phyloP scores from a whole-genome alignment of 768 basidiomycete genomes.

The Tricholoma furcatifolium region DNA sequence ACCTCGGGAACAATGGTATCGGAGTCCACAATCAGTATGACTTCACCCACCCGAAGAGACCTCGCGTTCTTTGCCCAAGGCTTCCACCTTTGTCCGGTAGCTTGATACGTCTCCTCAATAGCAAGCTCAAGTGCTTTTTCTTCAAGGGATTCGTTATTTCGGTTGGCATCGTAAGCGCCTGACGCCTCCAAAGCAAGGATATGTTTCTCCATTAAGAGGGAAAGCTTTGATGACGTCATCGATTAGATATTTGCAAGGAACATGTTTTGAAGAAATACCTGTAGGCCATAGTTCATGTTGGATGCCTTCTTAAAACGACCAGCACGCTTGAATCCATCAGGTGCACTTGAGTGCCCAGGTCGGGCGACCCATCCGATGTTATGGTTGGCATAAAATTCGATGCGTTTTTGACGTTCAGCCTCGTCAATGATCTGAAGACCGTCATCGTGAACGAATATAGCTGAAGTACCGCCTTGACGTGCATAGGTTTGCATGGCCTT shows the following conservation, averaged over 20 bases:
- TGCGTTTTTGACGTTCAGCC: slow-evolving; percentile 63
- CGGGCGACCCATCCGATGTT: slow-evolving; percentile 85
- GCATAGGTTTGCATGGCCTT: slow-evolving; percentile 92
- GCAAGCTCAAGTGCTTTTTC: slow-evolving; percentile 73
- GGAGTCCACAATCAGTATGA: slow-evolving; percentile 82
- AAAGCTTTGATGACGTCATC: slow-evolving; percentile 40
- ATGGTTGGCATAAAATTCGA: slow-evolving; percentile 72
- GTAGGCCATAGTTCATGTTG: slow-evolving; percentile 82
- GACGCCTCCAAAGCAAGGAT: slow-evolving; percentile 44
- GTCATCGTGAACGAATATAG: slow-evolving; percentile 83
- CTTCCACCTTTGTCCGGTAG: slow-evolving; percentile 55
- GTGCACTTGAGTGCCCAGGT: slow-evolving; percentile 59
- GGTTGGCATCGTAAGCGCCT: slow-evolving; percentile 31
- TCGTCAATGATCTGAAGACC: slow-evolving; percentile 68
- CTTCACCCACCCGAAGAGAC: slow-evolving; percentile 71
- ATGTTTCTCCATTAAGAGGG: slow-evolving; percentile 60
- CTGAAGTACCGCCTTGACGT: slow-evolving; percentile 80
- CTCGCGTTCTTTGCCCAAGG: slow-evolving; percentile 80
- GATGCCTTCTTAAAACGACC: slow-evolving; percentile 91
- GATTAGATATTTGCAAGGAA: background rate
- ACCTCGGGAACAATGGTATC: slow-evolving; percentile 79
- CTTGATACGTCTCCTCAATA: slow-evolving; percentile 67
- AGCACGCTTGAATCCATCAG: slow-evolving; percentile 75
- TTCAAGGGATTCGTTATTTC: slow-evolving; percentile 52
- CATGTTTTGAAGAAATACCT: slow-evolving; percentile 24